A percentile compares a stretch with the other conserved stretches of the same genome.
These are phyloP conservation scores for Hanseniaspora hatyaiensis DNA, from an alignment of 805 yeast species.

Conservation along the genomic window DNA sequence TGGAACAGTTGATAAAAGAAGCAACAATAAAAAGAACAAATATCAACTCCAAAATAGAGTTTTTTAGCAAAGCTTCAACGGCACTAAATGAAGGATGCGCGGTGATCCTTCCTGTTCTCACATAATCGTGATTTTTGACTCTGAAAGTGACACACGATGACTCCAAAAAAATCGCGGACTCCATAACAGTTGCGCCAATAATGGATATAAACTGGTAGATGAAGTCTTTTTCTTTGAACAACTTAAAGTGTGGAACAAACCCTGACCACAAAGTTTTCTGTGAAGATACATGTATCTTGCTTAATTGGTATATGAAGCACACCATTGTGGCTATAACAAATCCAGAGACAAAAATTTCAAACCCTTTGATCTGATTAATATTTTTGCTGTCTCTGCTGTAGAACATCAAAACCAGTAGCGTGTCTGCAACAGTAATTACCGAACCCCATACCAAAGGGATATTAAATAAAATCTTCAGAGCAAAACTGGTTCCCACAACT, in stretches of 20 bases:
- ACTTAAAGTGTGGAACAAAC: slow-evolving; percentile 43
- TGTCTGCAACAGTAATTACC: slow-evolving; percentile 66
- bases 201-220: slow-evolving; percentile 67
- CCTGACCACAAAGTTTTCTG: slow-evolving; percentile 59
- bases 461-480: slow-evolving; percentile 61
- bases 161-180: slow-evolving; percentile 76
- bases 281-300: slow-evolving; percentile 60
- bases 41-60: slow-evolving; percentile 59
- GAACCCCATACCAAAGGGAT: slow-evolving; percentile 74
- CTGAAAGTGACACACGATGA: slow-evolving; percentile 81
- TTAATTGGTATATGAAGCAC: slow-evolving; percentile 66
- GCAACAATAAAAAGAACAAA: slow-evolving; percentile 70
- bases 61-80: slow-evolving; percentile 57
- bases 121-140: slow-evolving; percentile 58
- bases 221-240: slow-evolving; percentile 37
- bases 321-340: slow-evolving; percentile 63
- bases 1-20: slow-evolving; percentile 73
- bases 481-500: slow-evolving; percentile 85
- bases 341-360: slow-evolving; percentile 61
- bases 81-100: slow-evolving; percentile 54
- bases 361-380: slow-evolving; percentile 55
- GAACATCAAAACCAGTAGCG: slow-evolving; percentile 64
- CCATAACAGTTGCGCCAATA: slow-evolving; percentile 90
- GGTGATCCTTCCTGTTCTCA: slow-evolving; percentile 27
- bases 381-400: slow-evolving; percentile 62